A percentile compares a stretch with the other conserved stretches of the same genome.
Conservation (phyloP, 352 stramenopile species). For the Pythium rishiriense region DNA sequence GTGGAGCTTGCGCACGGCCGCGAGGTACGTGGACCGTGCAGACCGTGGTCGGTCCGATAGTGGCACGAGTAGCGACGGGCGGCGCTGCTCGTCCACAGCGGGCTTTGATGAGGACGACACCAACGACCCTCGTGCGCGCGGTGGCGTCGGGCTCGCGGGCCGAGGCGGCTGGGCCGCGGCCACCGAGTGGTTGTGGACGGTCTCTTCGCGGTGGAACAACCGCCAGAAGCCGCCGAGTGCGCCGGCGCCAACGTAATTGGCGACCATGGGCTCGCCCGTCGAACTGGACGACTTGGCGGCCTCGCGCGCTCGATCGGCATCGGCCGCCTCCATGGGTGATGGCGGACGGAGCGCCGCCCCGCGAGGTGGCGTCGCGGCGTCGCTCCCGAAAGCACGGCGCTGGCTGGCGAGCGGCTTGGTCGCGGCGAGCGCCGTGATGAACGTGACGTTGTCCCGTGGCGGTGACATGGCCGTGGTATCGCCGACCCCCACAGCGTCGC, state of each 20-base stretch:
- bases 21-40: conserved; percentile 62
- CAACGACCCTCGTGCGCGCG: background rate
- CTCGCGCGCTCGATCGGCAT: conserved; percentile 30
- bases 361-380: background rate
- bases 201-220: conserved; percentile 73
- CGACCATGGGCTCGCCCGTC: conserved; percentile 28
- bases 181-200: conserved; percentile 51
- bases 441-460: conserved; percentile 26
- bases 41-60: conserved; percentile 42
- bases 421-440: conserved; percentile 48
- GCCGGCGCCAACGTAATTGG: conserved; percentile 64
- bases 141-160: background rate
- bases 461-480: background rate
- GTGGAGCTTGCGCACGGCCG: conserved; percentile 52
- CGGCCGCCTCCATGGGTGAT: conserved; percentile 54
- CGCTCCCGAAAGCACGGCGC: background rate
- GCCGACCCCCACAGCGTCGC: background rate
- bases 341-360: conserved; percentile 41
- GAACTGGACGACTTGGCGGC: background rate
- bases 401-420: conserved; percentile 20
- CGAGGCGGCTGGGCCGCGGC: conserved; percentile 1
- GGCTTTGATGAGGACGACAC: background rate
- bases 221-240: conserved; percentile 67
- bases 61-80: conserved; percentile 18
- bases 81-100: background rate